Evolutionary conservation across 1,284 basidiomycete species (phyloP).

Genomic region (Albatrellus sp.): DNA sequence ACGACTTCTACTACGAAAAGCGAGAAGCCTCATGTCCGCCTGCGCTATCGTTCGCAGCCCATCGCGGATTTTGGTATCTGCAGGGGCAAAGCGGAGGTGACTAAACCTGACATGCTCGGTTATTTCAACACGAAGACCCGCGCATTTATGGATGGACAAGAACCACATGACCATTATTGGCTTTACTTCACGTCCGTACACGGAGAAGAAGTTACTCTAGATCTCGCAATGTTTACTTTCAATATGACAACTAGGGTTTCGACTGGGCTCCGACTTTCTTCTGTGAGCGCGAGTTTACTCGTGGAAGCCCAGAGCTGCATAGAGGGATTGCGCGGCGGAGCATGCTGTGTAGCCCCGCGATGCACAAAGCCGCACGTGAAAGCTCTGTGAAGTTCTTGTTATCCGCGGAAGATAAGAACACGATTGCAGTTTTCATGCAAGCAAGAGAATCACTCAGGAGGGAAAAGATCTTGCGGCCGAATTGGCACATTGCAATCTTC

Average conservation of each 20-base stretch:
- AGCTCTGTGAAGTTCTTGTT: constrained; percentile 14
- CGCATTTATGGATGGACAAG: constrained; percentile 20
- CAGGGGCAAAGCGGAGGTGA: constrained; percentile 21
- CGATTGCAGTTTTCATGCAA: constrained; percentile 12
- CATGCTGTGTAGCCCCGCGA: constrained; percentile 19
- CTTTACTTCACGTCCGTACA: constrained; percentile 30
- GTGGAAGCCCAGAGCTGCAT: constrained; percentile 14
- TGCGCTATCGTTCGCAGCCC: constrained; percentile 23
- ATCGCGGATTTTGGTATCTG: constrained; percentile 32
- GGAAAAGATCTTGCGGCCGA: background rate
- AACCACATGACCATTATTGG: constrained; percentile 33
- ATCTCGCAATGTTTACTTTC: constrained; percentile 27
- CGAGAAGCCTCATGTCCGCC: constrained; percentile 17
- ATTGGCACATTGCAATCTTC: no score
- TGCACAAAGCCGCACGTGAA: constrained; percentile 16
- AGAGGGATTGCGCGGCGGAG: constrained; percentile 20
- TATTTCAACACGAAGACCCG: constrained; percentile 18
- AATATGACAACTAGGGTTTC: constrained; percentile 22
- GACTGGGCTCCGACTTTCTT: constrained; percentile 20
- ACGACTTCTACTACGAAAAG: constrained; percentile 17
- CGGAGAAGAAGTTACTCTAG: constrained; percentile 27
- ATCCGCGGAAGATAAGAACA: constrained; percentile 14
- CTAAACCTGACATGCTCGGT: constrained; percentile 21
- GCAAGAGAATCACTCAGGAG: background rate
- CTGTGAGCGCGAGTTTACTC: constrained; percentile 14